Conservation (phyloP, 768 basidiomycete species). For the Naematelia encephala region DNA sequence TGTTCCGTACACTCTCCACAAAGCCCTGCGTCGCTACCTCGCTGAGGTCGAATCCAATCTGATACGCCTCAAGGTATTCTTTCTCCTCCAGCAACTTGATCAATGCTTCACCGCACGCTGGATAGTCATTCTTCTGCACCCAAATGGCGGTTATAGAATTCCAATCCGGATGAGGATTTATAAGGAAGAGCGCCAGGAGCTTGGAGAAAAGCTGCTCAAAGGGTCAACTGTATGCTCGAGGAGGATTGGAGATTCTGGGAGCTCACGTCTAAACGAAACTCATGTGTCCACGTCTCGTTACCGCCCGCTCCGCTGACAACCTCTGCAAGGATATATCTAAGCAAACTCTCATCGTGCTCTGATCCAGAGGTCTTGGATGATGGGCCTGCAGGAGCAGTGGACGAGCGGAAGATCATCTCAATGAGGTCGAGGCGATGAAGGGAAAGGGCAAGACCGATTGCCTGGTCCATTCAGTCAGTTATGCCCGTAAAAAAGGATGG, state of each 20-base stretch:
- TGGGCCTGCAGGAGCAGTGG: slow-evolving; percentile 22
- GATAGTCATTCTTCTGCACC: slow-evolving; percentile 77
- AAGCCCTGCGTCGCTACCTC: slow-evolving; percentile 94
- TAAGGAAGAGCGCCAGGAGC: slow-evolving; percentile 74
- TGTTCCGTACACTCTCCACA: slow-evolving; percentile 65
- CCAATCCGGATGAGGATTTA: slow-evolving; percentile 64
- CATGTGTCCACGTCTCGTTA: slow-evolving; percentile 53
- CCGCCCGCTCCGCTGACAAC: slow-evolving; percentile 86
- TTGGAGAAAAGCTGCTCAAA: slow-evolving; percentile 50
- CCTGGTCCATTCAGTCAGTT: slow-evolving; percentile 55
- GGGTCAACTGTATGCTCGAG: background rate
- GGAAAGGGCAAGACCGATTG: slow-evolving; percentile 92
- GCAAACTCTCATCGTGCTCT: slow-evolving; percentile 67
- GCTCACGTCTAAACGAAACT: slow-evolving; percentile 50
- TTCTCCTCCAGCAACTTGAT: slow-evolving; percentile 35
- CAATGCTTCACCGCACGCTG: slow-evolving; percentile 27
- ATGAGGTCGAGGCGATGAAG: slow-evolving; percentile 84
- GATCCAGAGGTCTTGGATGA: slow-evolving; percentile 53
- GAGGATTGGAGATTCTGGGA: background rate
- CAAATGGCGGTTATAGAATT: slow-evolving; percentile 80
- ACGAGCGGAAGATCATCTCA: slow-evolving; percentile 59
- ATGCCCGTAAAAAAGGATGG: background rate
- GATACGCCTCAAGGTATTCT: slow-evolving; percentile 76
- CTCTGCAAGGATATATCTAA: slow-evolving; percentile 89
- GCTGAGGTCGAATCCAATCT: slow-evolving; percentile 90